These are phyloP conservation scores for Lactifluus volemus DNA, from an alignment of 768 basidiomycete genomes.

Conservation along the genomic window DNA sequence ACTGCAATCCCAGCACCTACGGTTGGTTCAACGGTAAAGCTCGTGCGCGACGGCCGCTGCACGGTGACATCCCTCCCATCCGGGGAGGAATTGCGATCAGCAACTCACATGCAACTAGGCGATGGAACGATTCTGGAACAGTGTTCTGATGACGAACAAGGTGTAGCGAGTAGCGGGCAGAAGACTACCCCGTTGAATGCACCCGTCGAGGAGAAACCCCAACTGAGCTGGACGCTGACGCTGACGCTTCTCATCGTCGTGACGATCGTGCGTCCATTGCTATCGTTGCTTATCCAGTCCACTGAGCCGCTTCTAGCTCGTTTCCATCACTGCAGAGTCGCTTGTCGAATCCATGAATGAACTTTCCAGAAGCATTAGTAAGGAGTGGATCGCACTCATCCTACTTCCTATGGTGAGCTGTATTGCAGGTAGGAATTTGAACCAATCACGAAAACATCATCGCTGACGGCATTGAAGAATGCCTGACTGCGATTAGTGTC, in stretches of 20 bases:
- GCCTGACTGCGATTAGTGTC: constrained; percentile 84
- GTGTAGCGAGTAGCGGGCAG: not conserved
- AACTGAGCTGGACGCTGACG: constrained; percentile 16
- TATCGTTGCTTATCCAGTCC: not conserved
- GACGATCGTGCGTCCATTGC: constrained; percentile 12
- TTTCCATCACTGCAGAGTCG: constrained; percentile 56
- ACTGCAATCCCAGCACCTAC: constrained; percentile 9
- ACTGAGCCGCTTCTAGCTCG: constrained; percentile 30
- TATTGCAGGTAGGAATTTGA: constrained; percentile 47
- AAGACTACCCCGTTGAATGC: not conserved
- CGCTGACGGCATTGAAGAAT: constrained; percentile 41
- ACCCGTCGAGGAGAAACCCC: constrained; percentile 9
- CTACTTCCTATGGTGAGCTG: constrained; percentile 79
- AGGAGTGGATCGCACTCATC: constrained; percentile 86
- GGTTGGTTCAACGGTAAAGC: constrained; percentile 17
- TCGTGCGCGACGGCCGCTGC: constrained; percentile 16
- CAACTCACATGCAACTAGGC: not conserved
- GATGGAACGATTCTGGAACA: constrained; percentile 5
- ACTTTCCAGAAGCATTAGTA: constrained; percentile 59
- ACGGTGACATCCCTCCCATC: constrained; percentile 15
- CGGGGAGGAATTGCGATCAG: constrained; percentile 5
- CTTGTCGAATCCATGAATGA: constrained; percentile 82
- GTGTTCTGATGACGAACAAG: not conserved
- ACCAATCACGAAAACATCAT: not conserved
- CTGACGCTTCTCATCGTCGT: constrained; percentile 5